A percentile compares a stretch with the other conserved stretches of the same genome.
These are phyloP conservation scores for Geranomyces variabilis DNA, from an alignment of 192 early-diverging fungal genomes.

Conservation along the genomic window DNA sequence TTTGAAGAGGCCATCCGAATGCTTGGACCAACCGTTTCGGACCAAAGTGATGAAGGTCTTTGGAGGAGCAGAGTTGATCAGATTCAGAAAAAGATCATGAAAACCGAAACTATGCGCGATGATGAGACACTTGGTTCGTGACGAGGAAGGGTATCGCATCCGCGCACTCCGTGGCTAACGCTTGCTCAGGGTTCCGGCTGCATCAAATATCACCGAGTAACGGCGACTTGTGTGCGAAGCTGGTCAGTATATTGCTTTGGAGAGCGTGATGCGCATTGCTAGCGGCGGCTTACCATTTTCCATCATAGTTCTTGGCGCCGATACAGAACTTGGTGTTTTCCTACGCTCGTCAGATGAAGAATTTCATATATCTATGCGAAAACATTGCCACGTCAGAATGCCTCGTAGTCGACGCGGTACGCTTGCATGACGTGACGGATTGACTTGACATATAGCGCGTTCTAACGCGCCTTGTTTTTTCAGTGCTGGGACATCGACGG, in stretches of 20 bases:
- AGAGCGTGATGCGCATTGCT: too few relatives aligned
- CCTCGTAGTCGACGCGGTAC: conserved; percentile 81
- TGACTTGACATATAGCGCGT: too few relatives aligned
- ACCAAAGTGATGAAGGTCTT: neutral
- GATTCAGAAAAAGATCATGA: conserved; percentile 28
- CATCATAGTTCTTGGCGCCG: conserved; percentile 60
- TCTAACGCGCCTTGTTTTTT: neutral
- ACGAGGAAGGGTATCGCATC: neutral
- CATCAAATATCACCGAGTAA: conserved; percentile 69
- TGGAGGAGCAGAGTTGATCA: conserved; percentile 9
- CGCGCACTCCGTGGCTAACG: too few relatives aligned
- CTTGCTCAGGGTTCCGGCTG: conserved; percentile 63
- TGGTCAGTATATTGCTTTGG: too few relatives aligned
- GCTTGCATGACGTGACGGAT: neutral
- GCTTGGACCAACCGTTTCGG: conserved; percentile 18
- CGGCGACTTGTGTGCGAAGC: conserved; percentile 62
- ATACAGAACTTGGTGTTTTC: conserved; percentile 76
- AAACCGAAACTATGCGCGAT: conserved; percentile 1
- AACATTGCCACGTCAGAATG: conserved; percentile 71
- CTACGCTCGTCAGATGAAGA: conserved; percentile 81
- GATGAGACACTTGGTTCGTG: conserved; percentile 14
- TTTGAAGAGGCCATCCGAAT: conserved; percentile 33
- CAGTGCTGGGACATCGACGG: conserved; percentile 93
- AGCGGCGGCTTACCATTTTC: neutral
- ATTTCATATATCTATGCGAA: conserved; percentile 82